Evolutionary conservation across 2,329 filamentous ascomycete species (phyloP).

Genomic region (Clonostachys sp.): DNA sequence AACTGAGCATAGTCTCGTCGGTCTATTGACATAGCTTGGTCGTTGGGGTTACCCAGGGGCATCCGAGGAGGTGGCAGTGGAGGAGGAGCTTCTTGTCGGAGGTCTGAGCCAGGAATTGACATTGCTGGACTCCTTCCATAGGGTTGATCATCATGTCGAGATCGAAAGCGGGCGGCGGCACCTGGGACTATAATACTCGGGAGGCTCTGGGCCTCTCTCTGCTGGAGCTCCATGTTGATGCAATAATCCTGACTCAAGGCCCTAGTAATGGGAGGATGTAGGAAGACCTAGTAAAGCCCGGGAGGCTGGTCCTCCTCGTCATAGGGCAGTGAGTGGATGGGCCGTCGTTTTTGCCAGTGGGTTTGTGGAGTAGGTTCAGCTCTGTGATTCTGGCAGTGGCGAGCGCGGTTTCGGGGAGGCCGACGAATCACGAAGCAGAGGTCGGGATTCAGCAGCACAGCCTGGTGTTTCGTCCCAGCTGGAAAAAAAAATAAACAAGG

Average conservation of each 20-base stretch:
- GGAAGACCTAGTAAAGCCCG: no score
- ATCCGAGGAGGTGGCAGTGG: conserved; percentile 39
- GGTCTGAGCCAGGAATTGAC: conserved; percentile 32
- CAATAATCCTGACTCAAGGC: no score
- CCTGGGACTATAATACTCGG: conserved; percentile 29
- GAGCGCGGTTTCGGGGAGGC: neutral
- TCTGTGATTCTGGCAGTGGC: no score
- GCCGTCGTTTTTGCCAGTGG: no score
- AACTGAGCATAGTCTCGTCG: neutral
- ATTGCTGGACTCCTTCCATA: conserved; percentile 29
- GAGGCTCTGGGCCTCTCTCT: conserved; percentile 6
- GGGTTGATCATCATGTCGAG: conserved; percentile 20
- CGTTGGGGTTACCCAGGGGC: conserved; percentile 19
- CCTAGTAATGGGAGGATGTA: no score
- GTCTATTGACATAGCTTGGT: conserved; percentile 15
- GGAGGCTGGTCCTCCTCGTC: no score
- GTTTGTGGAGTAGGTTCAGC: no score
- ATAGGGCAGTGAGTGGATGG: no score
- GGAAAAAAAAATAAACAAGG: no score
- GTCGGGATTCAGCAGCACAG: neutral
- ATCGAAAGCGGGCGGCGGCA: conserved; percentile 15
- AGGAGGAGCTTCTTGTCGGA: conserved; percentile 29
- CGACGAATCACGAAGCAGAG: conserved; percentile 2
- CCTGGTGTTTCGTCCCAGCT: neutral
- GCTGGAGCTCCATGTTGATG: no score